These are phyloP conservation scores for Hanseniaspora nectarophila DNA, from an alignment of 805 yeast species.

Conservation along the genomic window DNA sequence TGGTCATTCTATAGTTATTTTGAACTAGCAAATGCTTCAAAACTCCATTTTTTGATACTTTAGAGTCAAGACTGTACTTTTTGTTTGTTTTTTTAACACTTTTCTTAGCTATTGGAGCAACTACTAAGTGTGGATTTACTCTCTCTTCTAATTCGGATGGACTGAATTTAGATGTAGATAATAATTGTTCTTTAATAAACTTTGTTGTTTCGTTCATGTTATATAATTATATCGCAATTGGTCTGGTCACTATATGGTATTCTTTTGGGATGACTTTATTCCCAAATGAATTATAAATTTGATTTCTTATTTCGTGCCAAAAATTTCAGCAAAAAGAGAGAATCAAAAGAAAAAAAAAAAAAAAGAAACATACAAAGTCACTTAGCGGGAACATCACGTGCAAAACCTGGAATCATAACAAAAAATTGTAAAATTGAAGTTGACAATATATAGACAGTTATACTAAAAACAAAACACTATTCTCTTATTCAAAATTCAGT, in stretches of 20 bases:
- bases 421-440: too few species aligned
- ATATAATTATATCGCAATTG: too few species aligned
- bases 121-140: constrained; percentile 24
- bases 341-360: too few species aligned
- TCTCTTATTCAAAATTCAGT: background rate
- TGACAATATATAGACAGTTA: too few species aligned
- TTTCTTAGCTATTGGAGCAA: constrained; percentile 27
- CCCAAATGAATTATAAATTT: too few species aligned
- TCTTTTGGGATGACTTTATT: too few species aligned
- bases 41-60: constrained; percentile 16
- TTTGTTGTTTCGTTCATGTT: constrained; percentile 5
- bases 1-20: constrained; percentile 22
- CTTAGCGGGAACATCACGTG: background rate
- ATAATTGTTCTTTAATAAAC: background rate
- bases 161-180: constrained; percentile 6
- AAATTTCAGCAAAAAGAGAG: too few species aligned
- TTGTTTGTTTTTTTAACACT: constrained; percentile 15
- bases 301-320: background rate
- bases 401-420: background rate
- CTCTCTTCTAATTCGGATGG: constrained; percentile 22
- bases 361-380: background rate
- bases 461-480: background rate
- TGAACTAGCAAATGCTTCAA: constrained; percentile 16
- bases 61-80: constrained; percentile 11
- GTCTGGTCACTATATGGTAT: too few species aligned